Conservation (phyloP, 176 grass and related monocot species). For the Dendrocalamus sinicus region DNA sequence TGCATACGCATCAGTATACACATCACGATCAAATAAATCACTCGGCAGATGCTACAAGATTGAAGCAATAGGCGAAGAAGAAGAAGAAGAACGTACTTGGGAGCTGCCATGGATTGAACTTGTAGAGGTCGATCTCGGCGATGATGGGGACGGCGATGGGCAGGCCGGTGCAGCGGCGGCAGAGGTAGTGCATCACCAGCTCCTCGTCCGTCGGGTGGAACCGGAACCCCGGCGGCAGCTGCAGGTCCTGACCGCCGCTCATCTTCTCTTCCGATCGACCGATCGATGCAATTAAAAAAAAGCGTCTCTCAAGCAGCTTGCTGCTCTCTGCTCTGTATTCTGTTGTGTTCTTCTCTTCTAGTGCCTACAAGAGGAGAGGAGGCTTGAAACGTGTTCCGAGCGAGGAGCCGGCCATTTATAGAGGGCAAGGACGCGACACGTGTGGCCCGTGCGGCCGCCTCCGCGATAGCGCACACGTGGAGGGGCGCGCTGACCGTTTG, state of each 20-base stretch:
- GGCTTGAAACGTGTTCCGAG: constrained; percentile 71
- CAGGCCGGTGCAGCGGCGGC: constrained; percentile 73
- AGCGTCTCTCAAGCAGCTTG: not conserved
- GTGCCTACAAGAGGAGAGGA: constrained; percentile 28
- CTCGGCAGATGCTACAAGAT: not conserved
- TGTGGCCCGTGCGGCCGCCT: constrained; percentile 30
- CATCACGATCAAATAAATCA: not conserved
- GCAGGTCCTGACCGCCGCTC: constrained; percentile 53
- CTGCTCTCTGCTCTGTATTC: not conserved
- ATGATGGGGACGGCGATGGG: constrained; percentile 88
- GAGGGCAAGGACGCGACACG: constrained; percentile 40
- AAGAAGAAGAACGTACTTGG: constrained; percentile 49
- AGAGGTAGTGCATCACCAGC: constrained; percentile 93
- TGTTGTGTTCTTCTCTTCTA: not conserved
- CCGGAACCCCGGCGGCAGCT: constrained; percentile 91
- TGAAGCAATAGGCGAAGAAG: not conserved
- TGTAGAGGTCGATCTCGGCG: constrained; percentile 95
- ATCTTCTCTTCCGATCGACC: constrained; percentile 21
- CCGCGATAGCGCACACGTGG: constrained; percentile 42
- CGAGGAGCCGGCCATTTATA: constrained; percentile 69
- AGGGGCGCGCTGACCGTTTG: constrained; percentile 39
- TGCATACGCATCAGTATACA: not conserved
- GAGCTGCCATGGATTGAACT: constrained; percentile 90
- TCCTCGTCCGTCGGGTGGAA: constrained; percentile 99
- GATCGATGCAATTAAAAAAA: not conserved